Evolutionary conservation across 2,329 filamentous ascomycete species (phyloP).

Genomic region (Cyanodermella asteris): DNA sequence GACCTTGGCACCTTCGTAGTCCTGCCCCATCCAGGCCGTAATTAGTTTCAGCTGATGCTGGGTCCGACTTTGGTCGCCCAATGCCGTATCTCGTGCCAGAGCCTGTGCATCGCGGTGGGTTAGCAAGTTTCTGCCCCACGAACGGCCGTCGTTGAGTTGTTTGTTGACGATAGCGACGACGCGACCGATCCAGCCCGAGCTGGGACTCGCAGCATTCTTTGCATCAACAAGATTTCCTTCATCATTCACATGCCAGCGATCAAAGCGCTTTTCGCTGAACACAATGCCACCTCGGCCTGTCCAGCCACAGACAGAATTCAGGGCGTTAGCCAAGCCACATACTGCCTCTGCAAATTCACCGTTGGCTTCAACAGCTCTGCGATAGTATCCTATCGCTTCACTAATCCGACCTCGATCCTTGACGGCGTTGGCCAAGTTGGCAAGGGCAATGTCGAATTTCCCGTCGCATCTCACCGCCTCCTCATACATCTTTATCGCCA

Average conservation of each 20-base stretch:
- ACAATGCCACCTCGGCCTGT: slow-evolving; percentile 62
- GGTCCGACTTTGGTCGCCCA: slow-evolving; percentile 4
- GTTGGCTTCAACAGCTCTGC: slow-evolving; percentile 70
- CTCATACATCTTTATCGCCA: slow-evolving; percentile 94
- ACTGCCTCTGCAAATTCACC: slow-evolving; percentile 94
- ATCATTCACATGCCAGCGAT: slow-evolving; percentile 85
- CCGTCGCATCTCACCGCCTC: slow-evolving; percentile 77
- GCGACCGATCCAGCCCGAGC: slow-evolving; percentile 63
- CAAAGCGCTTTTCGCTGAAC: slow-evolving; percentile 49
- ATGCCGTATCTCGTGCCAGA: slow-evolving; percentile 28
- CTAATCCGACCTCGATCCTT: slow-evolving; percentile 86
- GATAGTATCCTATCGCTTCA: slow-evolving; percentile 84
- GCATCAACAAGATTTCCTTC: slow-evolving; percentile 64
- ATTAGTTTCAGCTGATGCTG: neutral
- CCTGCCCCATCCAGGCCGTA: too few species aligned
- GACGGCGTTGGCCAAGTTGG: slow-evolving; percentile 90
- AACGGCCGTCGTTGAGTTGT: slow-evolving; percentile 66
- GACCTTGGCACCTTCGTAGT: slow-evolving; percentile 75
- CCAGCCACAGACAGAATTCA: slow-evolving; percentile 96
- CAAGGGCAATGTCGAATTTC: slow-evolving; percentile 91
- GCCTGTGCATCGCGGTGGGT: too few species aligned
- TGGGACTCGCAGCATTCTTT: slow-evolving; percentile 33
- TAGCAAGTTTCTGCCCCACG: slow-evolving; percentile 60
- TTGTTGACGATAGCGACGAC: slow-evolving; percentile 80
- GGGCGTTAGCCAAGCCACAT: slow-evolving; percentile 77